These are phyloP conservation scores for Dendrobium chrysotoxum DNA, from an alignment of 106 monocot species.

Conservation along the genomic window DNA sequence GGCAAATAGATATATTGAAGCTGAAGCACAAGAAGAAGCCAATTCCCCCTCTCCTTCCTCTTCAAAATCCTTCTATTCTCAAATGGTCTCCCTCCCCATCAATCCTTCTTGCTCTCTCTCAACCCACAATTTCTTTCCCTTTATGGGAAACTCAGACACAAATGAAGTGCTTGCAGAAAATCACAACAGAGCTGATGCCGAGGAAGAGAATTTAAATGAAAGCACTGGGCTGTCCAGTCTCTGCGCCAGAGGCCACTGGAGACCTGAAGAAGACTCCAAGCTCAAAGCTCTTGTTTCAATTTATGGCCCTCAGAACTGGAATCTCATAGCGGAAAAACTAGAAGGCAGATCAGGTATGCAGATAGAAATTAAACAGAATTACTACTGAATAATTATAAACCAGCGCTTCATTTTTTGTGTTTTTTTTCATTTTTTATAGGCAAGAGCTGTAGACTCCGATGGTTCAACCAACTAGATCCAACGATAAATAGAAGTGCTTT, in stretches of 20 bases:
- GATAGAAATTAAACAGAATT: no score
- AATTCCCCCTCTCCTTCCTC: conserved; percentile 24
- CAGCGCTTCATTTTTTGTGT: not conserved
- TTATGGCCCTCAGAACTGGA: conserved; percentile 95
- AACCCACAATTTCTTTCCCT: not conserved
- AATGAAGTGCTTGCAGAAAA: no score
- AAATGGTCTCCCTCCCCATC: conserved; percentile 58
- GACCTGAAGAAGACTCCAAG: conserved; percentile 83
- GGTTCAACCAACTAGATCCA: conserved; percentile 97
- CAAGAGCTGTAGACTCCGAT: conserved; percentile 86
- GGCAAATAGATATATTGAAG: conserved; percentile 5
- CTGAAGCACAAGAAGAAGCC: not conserved
- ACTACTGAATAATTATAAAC: no score
- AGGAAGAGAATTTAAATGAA: conserved; percentile 17
- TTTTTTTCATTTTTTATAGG: conserved; percentile 21
- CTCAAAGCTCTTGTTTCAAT: conserved; percentile 77
- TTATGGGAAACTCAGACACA: not conserved
- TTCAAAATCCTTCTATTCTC: conserved; percentile 27
- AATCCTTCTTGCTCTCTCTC: conserved; percentile 15
- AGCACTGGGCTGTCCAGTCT: conserved; percentile 50
- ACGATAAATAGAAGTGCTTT: conserved; percentile 80
- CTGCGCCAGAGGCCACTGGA: conserved; percentile 82
- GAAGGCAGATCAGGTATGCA: conserved; percentile 71
- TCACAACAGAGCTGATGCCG: conserved; percentile 1
- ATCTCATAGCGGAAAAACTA: conserved; percentile 89